Base-by-base conservation (phyloP, 768 basidiomycete genomes). In the Cystobasidium onofrii region DNA sequence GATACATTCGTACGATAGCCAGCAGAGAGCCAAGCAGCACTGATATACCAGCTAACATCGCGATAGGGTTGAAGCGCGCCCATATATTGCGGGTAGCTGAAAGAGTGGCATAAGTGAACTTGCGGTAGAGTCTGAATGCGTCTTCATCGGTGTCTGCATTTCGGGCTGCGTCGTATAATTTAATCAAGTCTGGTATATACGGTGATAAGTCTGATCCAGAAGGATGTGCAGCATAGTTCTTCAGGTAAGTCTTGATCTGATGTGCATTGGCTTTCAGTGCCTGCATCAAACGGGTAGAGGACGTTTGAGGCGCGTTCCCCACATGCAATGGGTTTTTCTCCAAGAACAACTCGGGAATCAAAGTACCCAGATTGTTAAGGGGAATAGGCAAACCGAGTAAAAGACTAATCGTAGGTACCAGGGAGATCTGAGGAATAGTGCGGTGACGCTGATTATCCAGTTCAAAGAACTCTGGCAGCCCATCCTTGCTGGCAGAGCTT, bases 371-470 rank as follows among this genome's bases (percentile, higher is more conserved):
- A 77, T 94, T 97, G 81, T 94, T 96, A 83, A 89, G 97, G 0
- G 96, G 96, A 46, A 99, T 90, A 0, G 94, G 92, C 1, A 96
- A 83, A 17, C 96, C 95, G 12, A 98, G 87, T 18, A 96, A 86
- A 20, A 97, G 86, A 0, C 92, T 88, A 23, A 98, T 81, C 0
- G 92, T 88, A 0, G 95, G 92, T 0, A 96, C 86, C 60, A 99
- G 84, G 81, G 97, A 95, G 75, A 98, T 94, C 81, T 99, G 96
- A 77, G 94, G 89, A 66, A 95, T 85, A 12, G 84, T 83, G 20
- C 93, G 80, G 18, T 73, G 34, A n/a, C 15, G 25, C n/a, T 3
- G 20, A 23, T 43, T 57, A 18, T 65, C 73, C 15, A 63, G 57
- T 3, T n/a, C 39, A 23, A 62, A 73, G 33, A 62, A 64, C 13